Evolutionary conservation across 2,329 filamentous ascomycete genomes (phyloP), one percentile per base, ranked within the genome.

Genomic region (Zasmidium citrigriseum): DNA sequence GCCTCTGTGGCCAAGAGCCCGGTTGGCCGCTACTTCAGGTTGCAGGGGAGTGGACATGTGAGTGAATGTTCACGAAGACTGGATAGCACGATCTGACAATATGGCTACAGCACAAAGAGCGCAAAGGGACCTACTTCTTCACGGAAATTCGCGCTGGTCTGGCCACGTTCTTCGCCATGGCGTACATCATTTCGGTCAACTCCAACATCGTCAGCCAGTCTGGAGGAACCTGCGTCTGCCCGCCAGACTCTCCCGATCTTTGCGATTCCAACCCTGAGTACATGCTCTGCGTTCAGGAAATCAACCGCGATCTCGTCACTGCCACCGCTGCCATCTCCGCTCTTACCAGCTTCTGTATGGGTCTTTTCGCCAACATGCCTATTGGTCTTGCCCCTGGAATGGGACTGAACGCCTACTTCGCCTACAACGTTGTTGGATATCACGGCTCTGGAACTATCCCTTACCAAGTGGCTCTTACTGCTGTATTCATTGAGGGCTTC

Each of bases 331-430:
- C 91, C 55, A 93, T 95, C 64, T 83, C 90, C 14, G 89, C 90
- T 23, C 76, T 96, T 48, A 85, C 89, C 2, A 88, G 86, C n/a
- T 92, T 96, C 74, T 87, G 82, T 74, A 92, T 96, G 88, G 91
- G 91, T 20, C 74, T 93, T 1, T 86, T 93, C 63, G 88, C 91
- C 62, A 96, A 96, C 66, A 80, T 93, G 78, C 90, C 91, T 1
- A 86, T 91, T 64, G 87, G 85, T 9, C 75, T 90, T 46, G 89
- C 88, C 5, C 88, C 89, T 16, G 89, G 89, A 38, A 90, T 91
- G 88, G 89, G 91, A 23, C 75, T 96, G 55, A 96, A 96, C 70
- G 91, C 91, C 18, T 96, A 96, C 73, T 96, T 96, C 70, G 84
- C 91, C 23, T 96, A 89, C 71, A 89, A 86, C 0, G 88, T 91